These are phyloP conservation scores for Ensete ventricosum DNA, from an alignment of 176 grass and related monocot species.

Conservation along the genomic window DNA sequence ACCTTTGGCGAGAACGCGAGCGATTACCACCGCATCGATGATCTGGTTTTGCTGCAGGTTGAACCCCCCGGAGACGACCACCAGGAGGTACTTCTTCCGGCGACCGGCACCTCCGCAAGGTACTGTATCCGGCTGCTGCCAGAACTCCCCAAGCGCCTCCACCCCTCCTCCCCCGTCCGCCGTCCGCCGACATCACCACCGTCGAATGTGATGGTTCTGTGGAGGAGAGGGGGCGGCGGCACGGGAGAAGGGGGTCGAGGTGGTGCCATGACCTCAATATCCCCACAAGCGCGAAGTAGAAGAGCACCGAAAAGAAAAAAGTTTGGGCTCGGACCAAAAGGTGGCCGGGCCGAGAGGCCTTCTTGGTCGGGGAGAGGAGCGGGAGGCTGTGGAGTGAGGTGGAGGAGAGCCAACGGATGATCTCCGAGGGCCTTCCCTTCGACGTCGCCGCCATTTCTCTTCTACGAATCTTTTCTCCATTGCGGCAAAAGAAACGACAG, in stretches of 20 bases:
- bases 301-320: constrained; percentile 14
- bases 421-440: constrained; percentile 23
- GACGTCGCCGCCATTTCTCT: constrained; percentile 16
- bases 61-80: too few relatives aligned
- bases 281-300: constrained; percentile 18
- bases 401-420: constrained; percentile 14
- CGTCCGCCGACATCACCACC: not conserved
- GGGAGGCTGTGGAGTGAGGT: constrained; percentile 3
- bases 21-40: too few relatives aligned
- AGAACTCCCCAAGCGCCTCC: constrained; percentile 14
- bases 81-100: too few relatives aligned
- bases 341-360: not conserved
- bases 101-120: too few relatives aligned
- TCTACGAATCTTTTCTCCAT: too few relatives aligned
- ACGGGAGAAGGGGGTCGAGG: constrained; percentile 21
- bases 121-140: constrained; percentile 23
- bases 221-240: not conserved
- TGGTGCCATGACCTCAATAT: constrained; percentile 18
- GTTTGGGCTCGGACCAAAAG: not conserved
- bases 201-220: not conserved
- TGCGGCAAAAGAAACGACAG: too few relatives aligned
- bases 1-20: not conserved
- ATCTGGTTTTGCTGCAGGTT: too few relatives aligned
- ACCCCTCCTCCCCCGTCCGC: not conserved
- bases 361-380: constrained; percentile 5